Evolutionary conservation across 108 stramenopile species (phyloP), one percentile per base, ranked within the genome.

Genomic region (Cylindrotheca fusiformis): DNA sequence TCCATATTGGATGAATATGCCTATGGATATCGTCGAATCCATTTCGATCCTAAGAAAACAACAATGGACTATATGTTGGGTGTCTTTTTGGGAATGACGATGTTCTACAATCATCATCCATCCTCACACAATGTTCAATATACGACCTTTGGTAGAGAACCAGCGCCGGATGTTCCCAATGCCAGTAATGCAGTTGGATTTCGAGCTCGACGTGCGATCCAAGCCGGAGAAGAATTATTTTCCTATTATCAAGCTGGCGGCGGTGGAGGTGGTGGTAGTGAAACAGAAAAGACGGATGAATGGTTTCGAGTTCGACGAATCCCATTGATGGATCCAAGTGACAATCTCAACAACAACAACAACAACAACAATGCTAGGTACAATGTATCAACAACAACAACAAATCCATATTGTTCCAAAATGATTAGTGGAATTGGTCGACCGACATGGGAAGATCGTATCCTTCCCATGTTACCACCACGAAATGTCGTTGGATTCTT

Each of bases 101-200:
- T 79, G 78, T 55, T 74, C 0, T 70, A 59, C 47, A 79, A 79
- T 60, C 72, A 72, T 58, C 72, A 74, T 50, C 62, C 68, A 1
- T 28, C 29, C n/a, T 18, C 44, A 60, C 77, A 71, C 32, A 78
- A 72, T 49, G 14, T 78, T 14, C 45, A 68, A 52, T 72, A 55
- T 29, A 50, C 56, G 17, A 65, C 71, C 4, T 72, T 65, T 58
- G 71, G 71, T 5, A 33, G 71, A 12, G 71, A 72, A 46, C 71
- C 71, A 26, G 55, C 47, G 12, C 65, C 44, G 6, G 63, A 53
- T 53, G 63, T 53, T 36, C 52, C 51, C 0, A 33, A 20, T 8
- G 54, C 69, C 2, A 29, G 48, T 0, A 70, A 70, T 55, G 26
- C 55, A 31, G 48, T 60, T 32, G 77, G 77, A 4, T 78, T 78